Percentiles rank a stretch among this genome's conserved stretches.
phyloP scores from a whole-genome alignment of 73 alveolate species.

The Blepharisma stoltei region DNA sequence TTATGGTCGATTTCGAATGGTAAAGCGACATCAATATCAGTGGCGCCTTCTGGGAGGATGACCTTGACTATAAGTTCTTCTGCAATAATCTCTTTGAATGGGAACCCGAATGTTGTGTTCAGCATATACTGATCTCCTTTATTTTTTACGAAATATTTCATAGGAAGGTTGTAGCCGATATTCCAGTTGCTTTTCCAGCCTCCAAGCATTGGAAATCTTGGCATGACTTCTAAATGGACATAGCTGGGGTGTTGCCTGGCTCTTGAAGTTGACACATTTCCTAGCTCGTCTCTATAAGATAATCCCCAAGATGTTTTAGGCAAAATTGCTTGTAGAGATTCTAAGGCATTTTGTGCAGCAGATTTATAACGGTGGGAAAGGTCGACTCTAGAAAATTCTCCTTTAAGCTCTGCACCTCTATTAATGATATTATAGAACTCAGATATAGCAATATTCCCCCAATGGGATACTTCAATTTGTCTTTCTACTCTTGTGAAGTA shows the following conservation, averaged over 20 bases:
- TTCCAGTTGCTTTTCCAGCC: conserved; percentile 95
- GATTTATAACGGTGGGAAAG: conserved; percentile 63
- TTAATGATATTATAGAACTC: conserved; percentile 82
- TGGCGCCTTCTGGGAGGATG: conserved; percentile 95
- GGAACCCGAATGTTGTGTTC: conserved; percentile 72
- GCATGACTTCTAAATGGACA: conserved; percentile 76
- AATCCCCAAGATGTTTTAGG: conserved; percentile 91
- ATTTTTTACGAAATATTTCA: conserved; percentile 74
- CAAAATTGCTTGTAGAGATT: conserved; percentile 65
- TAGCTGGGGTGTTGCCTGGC: conserved; percentile 72
- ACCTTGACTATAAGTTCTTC: conserved; percentile 77
- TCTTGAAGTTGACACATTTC: conserved; percentile 89
- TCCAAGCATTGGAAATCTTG: conserved; percentile 95
- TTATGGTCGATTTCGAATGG: conserved; percentile 72
- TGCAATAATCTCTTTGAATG: conserved; percentile 83
- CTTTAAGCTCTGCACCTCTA: conserved; percentile 86
- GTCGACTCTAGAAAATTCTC: conserved; percentile 97
- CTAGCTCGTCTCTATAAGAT: conserved; percentile 93
- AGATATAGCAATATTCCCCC: conserved; percentile 94
- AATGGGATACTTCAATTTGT: conserved; percentile 89
- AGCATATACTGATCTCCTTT: conserved; percentile 64
- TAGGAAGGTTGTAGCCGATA: conserved; percentile 94
- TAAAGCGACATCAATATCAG: conserved; percentile 67
- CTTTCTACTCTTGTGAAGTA: conserved; percentile 75
- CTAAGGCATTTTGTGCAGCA: conserved; percentile 75